These are phyloP conservation scores for Cerioporus squamosus DNA, from an alignment of 1,284 basidiomycete species.

Conservation along the genomic window DNA sequence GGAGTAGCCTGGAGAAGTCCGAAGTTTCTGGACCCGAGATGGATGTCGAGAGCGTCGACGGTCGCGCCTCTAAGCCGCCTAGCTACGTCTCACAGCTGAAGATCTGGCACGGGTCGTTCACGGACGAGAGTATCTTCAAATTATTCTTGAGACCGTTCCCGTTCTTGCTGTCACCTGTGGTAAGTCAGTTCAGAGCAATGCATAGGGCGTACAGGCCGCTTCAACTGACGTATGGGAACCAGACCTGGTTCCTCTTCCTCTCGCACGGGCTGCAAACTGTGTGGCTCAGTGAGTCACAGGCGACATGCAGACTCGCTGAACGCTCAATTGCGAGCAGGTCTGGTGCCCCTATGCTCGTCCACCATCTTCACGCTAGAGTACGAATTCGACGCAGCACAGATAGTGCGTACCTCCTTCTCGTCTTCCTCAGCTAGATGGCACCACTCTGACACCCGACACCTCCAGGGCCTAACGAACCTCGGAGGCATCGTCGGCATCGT, in stretches of 20 bases:
- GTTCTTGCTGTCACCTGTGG: slow-evolving; percentile 46
- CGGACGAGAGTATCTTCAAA: slow-evolving; percentile 37
- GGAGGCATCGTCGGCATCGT: slow-evolving; percentile 48
- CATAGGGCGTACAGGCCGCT: too few relatives aligned
- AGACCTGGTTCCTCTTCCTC: slow-evolving; percentile 44
- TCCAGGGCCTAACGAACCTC: slow-evolving; percentile 43
- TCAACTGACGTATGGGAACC: too few relatives aligned
- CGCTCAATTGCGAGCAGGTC: slow-evolving; percentile 27
- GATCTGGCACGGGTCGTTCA: slow-evolving; percentile 42
- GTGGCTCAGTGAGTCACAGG: slow-evolving; percentile 40
- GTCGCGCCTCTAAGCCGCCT: slow-evolving; percentile 10
- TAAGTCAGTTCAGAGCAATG: slow-evolving; percentile 21
- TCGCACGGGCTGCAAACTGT: slow-evolving; percentile 45
- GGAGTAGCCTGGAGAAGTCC: slow-evolving; percentile 34
- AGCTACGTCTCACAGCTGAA: slow-evolving; percentile 40
- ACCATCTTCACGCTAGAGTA: slow-evolving; percentile 48
- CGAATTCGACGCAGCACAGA: slow-evolving; percentile 43
- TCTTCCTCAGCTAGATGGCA: background rate
- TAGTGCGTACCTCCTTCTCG: slow-evolving; percentile 21
- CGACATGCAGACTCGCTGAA: slow-evolving; percentile 7
- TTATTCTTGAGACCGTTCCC: slow-evolving; percentile 45
- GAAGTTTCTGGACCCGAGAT: background rate
- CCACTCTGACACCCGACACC: background rate
- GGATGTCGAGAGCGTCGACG: slow-evolving; percentile 9
- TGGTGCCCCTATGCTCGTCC: slow-evolving; percentile 46